Evolutionary conservation across 2,329 filamentous ascomycete species (phyloP).

Genomic region (Thielaviopsis euricoi): DNA sequence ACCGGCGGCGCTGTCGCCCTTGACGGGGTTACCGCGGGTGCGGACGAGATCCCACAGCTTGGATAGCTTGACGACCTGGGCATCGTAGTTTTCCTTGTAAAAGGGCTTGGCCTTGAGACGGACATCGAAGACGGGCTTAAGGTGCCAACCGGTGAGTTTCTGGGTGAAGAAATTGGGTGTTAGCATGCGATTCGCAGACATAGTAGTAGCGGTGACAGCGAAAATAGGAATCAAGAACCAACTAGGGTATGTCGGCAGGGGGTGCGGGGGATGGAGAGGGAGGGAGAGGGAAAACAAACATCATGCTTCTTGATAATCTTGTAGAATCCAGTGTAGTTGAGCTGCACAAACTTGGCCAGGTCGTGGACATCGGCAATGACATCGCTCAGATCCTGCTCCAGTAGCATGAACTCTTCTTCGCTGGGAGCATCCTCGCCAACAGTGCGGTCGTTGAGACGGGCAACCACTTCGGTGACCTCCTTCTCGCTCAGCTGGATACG

Average conservation of each 20-base stretch:
- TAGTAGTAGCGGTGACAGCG: no score
- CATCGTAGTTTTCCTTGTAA: conserved; percentile 98
- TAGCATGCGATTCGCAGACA: conserved; percentile 12
- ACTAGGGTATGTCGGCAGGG: not conserved
- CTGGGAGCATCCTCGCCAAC: conserved; percentile 41
- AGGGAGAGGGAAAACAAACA: conserved; percentile 30
- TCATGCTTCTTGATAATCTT: conserved; percentile 99
- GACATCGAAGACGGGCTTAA: conserved; percentile 90
- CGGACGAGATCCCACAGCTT: conserved; percentile 89
- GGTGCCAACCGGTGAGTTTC: conserved; percentile 89
- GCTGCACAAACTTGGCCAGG: conserved; percentile 89
- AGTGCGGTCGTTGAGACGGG: conserved; percentile 49
- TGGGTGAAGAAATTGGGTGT: conserved; percentile 22
- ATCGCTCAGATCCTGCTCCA: conserved; percentile 91
- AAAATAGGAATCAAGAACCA: not conserved
- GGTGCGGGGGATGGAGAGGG: not conserved
- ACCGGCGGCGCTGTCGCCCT: conserved; percentile 81
- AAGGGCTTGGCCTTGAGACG: conserved; percentile 92
- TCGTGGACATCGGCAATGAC: conserved; percentile 98
- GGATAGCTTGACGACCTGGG: conserved; percentile 84
- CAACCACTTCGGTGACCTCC: conserved; percentile 79
- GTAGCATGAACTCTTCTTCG: conserved; percentile 84
- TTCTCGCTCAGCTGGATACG: conserved; percentile 76
- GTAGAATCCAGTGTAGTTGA: conserved; percentile 98
- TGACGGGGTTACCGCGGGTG: conserved; percentile 79